Evolutionary conservation across 176 grass and related monocot species (phyloP).

Genomic region (Urochloa ruziziensis): DNA sequence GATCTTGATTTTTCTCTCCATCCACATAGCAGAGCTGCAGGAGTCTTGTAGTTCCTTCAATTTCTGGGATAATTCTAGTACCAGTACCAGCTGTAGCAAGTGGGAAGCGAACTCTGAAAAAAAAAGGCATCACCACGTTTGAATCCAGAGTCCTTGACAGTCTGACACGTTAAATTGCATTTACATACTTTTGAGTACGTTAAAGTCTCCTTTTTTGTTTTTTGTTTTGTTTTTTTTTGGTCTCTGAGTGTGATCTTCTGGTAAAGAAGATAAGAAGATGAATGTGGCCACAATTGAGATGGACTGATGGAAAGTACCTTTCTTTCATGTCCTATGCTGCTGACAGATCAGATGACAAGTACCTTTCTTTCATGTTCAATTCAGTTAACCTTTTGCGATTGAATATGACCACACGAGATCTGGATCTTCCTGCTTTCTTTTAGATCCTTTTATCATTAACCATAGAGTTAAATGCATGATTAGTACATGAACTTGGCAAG

Average conservation of each 20-base stretch:
- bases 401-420: slow-evolving; percentile 11
- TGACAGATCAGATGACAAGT: slow-evolving; percentile 11
- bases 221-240: neutral
- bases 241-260: neutral
- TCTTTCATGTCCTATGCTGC: slow-evolving; percentile 9
- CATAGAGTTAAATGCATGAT: too few relatives aligned
- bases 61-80: neutral
- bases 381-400: neutral
- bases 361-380: slow-evolving; percentile 23
- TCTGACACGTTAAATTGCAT: neutral
- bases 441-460: neutral
- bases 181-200: neutral
- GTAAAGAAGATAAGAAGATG: neutral
- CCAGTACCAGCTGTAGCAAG: too few relatives aligned
- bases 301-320: neutral
- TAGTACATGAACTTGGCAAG: too few relatives aligned
- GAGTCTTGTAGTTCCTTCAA: neutral
- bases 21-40: neutral
- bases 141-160: neutral
- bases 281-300: neutral
- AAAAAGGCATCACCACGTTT: neutral
- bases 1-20: neutral
- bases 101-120: neutral
- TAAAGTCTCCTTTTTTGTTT: too few relatives aligned
- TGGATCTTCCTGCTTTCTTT: neutral